Evolutionary conservation across 1,139 yeast species (phyloP).

Genomic region (Saccharomyces uvarum): DNA sequence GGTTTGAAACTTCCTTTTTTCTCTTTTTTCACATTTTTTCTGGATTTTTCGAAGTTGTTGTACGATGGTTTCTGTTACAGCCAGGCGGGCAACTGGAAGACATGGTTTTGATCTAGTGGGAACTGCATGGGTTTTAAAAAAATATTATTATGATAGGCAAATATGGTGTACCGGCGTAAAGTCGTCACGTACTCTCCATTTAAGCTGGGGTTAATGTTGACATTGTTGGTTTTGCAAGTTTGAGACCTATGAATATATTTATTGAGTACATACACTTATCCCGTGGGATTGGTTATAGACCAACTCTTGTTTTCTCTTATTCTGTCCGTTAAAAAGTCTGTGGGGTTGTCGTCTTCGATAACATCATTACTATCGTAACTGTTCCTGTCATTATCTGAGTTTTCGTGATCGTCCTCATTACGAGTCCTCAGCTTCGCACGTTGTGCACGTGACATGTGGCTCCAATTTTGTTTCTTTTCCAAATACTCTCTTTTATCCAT

Average conservation of each 20-base stretch:
- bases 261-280: neutral
- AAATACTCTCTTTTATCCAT: slow-evolving; percentile 17
- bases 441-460: slow-evolving; percentile 4
- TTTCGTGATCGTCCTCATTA: neutral
- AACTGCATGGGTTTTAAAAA: neutral
- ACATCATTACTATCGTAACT: neutral
- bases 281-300: neutral
- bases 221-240: neutral
- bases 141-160: neutral
- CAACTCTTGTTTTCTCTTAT: slow-evolving; percentile 5
- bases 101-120: neutral
- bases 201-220: neutral
- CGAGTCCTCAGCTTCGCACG: slow-evolving; percentile 4
- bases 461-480: slow-evolving; percentile 12
- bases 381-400: neutral
- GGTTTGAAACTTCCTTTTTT: neutral
- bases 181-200: neutral
- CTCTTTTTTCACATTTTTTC: neutral
- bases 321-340: slow-evolving; percentile 1
- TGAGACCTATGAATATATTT: neutral
- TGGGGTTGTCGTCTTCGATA: neutral
- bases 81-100: neutral
- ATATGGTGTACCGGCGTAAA: neutral
- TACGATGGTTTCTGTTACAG: neutral
- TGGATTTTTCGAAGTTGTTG: neutral